phyloP scores from a whole-genome alignment of 2,329 filamentous ascomycete genomes.

The Diaporthe caulivora region DNA sequence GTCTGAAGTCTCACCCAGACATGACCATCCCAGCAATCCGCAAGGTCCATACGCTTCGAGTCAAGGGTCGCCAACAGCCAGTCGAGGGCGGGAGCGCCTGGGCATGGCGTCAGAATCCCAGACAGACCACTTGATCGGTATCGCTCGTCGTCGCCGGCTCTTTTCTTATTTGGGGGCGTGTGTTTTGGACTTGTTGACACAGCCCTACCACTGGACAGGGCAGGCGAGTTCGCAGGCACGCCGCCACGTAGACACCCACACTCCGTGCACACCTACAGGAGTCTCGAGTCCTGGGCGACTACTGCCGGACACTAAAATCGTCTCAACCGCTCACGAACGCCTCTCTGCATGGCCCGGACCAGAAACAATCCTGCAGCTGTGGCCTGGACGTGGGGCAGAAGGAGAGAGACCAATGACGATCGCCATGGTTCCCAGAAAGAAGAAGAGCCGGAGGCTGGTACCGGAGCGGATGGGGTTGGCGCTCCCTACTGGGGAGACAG shows the following conservation, averaged over 20 bases:
- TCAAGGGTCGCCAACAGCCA: constrained; percentile 27
- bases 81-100: constrained; percentile 29
- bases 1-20: constrained; percentile 38
- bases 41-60: constrained; percentile 32
- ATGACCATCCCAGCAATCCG: constrained; percentile 35
- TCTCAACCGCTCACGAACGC: constrained; percentile 24
- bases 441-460: neutral
- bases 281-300: constrained; percentile 20
- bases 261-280: neutral
- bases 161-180: neutral
- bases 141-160: constrained; percentile 21
- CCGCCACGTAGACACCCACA: neutral
- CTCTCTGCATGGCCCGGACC: constrained; percentile 12
- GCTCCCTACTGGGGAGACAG: neutral
- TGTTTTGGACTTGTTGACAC: neutral
- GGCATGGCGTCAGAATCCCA: constrained; percentile 35
- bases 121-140: constrained; percentile 19
- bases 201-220: constrained; percentile 31
- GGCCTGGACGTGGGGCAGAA: constrained; percentile 1
- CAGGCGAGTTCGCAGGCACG: too few relatives aligned
- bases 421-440: neutral
- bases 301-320: constrained; percentile 28
- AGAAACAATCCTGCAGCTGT: constrained; percentile 20
- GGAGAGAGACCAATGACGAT: neutral
- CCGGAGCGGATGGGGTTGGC: neutral